These are phyloP conservation scores for Grosmannia clavigera DNA, from an alignment of 2,329 filamentous ascomycete species.

Conservation along the genomic window DNA sequence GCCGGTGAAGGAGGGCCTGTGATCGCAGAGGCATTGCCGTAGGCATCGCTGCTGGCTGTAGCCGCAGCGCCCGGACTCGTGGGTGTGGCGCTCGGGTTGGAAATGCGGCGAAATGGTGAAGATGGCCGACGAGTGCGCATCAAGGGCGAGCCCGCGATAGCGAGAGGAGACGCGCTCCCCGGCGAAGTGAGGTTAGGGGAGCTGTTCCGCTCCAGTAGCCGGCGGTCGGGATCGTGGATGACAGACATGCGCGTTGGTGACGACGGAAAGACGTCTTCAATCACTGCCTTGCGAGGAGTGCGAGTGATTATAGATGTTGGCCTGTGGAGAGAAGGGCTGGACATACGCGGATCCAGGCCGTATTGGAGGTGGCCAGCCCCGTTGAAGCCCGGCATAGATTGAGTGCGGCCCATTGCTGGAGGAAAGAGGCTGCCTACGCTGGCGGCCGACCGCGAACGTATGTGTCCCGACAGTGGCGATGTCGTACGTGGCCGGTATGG, in stretches of 20 bases:
- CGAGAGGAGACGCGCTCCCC: constrained; percentile 14
- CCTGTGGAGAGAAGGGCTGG: constrained; percentile 37
- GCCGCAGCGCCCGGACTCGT: background rate
- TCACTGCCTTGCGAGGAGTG: constrained; percentile 38
- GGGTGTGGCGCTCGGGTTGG: constrained; percentile 20
- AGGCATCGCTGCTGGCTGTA: constrained; percentile 20
- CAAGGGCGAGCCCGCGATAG: constrained; percentile 9
- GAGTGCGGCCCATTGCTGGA: constrained; percentile 47
- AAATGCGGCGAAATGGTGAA: constrained; percentile 41
- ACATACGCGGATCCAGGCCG: constrained; percentile 38
- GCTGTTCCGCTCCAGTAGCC: constrained; percentile 34
- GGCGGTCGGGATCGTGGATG: constrained; percentile 34
- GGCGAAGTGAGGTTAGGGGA: constrained; percentile 30
- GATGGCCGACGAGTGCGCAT: constrained; percentile 31
- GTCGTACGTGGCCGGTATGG: constrained; percentile 51
- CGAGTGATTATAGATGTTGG: constrained; percentile 18
- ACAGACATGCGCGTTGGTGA: constrained; percentile 43
- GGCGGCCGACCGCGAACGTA: constrained; percentile 44
- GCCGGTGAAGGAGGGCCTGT: constrained; percentile 24
- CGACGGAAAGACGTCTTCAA: constrained; percentile 46
- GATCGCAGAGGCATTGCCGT: constrained; percentile 15
- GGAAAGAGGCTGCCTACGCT: constrained; percentile 26
- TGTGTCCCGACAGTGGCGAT: constrained; percentile 47
- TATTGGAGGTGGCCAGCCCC: constrained; percentile 45
- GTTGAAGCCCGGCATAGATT: constrained; percentile 52